Conservation (phyloP, 2,329 filamentous ascomycete species). For the Arthrobotrys pseudoclavata region DNA sequence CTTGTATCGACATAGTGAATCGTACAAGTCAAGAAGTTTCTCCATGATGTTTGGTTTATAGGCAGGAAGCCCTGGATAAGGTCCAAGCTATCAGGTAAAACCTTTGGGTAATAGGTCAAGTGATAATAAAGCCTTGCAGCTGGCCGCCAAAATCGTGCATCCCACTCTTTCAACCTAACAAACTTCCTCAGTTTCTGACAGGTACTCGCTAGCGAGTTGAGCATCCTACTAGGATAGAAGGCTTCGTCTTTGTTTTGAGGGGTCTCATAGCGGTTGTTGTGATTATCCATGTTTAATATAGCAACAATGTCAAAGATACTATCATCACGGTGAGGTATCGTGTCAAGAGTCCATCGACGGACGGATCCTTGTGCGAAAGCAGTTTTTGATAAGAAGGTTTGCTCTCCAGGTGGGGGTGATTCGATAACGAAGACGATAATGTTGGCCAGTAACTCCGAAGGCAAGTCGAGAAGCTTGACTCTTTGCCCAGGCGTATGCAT, state of each 20-base stretch:
- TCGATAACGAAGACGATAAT: conserved; percentile 42
- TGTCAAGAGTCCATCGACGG: conserved; percentile 40
- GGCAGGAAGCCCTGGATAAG: conserved; percentile 62
- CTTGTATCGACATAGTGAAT: conserved; percentile 60
- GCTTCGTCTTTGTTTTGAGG: conserved; percentile 44
- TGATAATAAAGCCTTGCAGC: conserved; percentile 62
- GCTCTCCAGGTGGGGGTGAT: conserved; percentile 31
- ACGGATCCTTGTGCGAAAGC: conserved; percentile 16
- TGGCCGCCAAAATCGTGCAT: conserved; percentile 61
- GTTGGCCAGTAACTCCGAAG: conserved; percentile 37
- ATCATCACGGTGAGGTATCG: conserved; percentile 10
- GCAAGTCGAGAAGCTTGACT: conserved; percentile 34
- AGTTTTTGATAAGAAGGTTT: conserved; percentile 20
- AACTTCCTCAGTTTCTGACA: conserved; percentile 60
- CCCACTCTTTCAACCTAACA: conserved; percentile 58
- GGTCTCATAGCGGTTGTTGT: conserved; percentile 26
- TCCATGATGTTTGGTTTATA: conserved; percentile 62
- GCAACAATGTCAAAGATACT: conserved; percentile 30
- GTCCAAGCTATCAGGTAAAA: conserved; percentile 60
- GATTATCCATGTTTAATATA: conserved; percentile 22
- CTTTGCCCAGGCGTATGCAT: conserved; percentile 21
- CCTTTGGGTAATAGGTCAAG: conserved; percentile 47
- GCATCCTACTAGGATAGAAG: conserved; percentile 49
- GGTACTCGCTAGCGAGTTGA: conserved; percentile 54
- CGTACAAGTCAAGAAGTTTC: conserved; percentile 62